phyloP scores from a whole-genome alignment of 768 basidiomycete species.

The Tricholoma bakamatsutake region DNA sequence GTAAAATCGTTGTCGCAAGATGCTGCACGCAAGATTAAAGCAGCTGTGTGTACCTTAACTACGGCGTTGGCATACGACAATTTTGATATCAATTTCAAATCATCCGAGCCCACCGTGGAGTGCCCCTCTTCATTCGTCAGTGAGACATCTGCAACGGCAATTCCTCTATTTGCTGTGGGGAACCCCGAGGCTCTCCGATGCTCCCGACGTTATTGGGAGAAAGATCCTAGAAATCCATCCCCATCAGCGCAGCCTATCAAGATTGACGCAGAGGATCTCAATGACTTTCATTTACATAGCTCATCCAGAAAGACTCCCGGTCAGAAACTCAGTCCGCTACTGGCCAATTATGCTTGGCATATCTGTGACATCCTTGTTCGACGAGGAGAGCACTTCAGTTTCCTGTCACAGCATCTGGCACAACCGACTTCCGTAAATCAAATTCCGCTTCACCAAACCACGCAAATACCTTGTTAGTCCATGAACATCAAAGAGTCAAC shows the following conservation, averaged over 20 bases:
- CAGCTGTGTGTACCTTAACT: slow-evolving; percentile 15
- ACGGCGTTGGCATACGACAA: slow-evolving; percentile 30
- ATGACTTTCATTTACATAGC: no score
- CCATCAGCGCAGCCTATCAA: neutral
- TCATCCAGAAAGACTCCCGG: slow-evolving; percentile 8
- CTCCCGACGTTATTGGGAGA: slow-evolving; percentile 25
- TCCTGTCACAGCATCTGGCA: slow-evolving; percentile 9
- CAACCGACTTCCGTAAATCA: neutral
- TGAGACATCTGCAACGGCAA: slow-evolving; percentile 22
- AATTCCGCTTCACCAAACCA: neutral
- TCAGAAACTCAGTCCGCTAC: slow-evolving; percentile 1
- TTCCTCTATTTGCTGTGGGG: slow-evolving; percentile 17
- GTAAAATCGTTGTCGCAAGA: slow-evolving; percentile 16
- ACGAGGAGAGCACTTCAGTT: slow-evolving; percentile 8
- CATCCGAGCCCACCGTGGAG: slow-evolving; percentile 21
- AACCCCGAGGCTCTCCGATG: slow-evolving; percentile 17
- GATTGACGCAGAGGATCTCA: neutral
- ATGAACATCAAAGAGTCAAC: slow-evolving; percentile 18
- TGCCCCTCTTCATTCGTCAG: slow-evolving; percentile 16
- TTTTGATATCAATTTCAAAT: slow-evolving; percentile 29
- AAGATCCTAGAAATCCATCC: slow-evolving; percentile 15
- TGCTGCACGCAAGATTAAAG: slow-evolving; percentile 6
- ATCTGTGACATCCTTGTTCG: neutral
- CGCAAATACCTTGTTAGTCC: slow-evolving; percentile 3
- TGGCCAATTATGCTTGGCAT: slow-evolving; percentile 8